Evolutionary conservation across 2,329 filamentous ascomycete species (phyloP).

Genomic region (Fusarium sp.): DNA sequence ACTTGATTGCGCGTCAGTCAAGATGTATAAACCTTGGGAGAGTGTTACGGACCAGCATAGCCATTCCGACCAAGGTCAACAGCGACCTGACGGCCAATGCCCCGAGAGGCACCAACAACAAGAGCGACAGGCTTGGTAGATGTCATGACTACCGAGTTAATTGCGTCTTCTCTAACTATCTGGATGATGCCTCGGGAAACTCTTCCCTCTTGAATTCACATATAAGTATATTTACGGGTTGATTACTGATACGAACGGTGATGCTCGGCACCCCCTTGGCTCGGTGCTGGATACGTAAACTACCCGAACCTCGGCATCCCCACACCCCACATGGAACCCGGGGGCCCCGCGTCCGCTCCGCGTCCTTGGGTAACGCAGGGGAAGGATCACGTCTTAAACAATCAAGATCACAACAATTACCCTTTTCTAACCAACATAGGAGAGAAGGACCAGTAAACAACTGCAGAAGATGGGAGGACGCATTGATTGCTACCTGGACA

Average conservation of each 20-base stretch:
- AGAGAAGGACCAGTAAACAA: not conserved
- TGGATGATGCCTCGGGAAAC: not conserved
- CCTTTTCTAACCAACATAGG: not conserved
- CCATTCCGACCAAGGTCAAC: slow-evolving; percentile 79
- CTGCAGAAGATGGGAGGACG: slow-evolving; percentile 63
- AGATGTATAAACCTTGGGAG: not conserved
- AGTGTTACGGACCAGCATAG: slow-evolving; percentile 70
- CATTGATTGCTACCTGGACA: slow-evolving; percentile 76
- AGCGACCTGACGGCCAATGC: slow-evolving; percentile 84
- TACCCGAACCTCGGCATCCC: slow-evolving; percentile 35
- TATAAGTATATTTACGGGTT: not conserved
- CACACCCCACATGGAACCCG: slow-evolving; percentile 31
- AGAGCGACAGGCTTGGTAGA: slow-evolving; percentile 70
- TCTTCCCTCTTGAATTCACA: not conserved
- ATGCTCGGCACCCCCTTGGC: not conserved
- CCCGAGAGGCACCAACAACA: slow-evolving; percentile 80
- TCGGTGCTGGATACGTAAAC: slow-evolving; percentile 16
- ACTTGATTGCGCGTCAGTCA: slow-evolving; percentile 55
- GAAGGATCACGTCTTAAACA: not conserved
- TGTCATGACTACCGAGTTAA: slow-evolving; percentile 26
- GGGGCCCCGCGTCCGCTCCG: not conserved
- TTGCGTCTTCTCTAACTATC: not conserved
- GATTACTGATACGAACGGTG: not conserved
- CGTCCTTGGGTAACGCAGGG: not conserved
- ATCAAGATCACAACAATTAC: not conserved